Conservation (phyloP, 768 basidiomycete genomes). For the Crepidotus variabilis region DNA sequence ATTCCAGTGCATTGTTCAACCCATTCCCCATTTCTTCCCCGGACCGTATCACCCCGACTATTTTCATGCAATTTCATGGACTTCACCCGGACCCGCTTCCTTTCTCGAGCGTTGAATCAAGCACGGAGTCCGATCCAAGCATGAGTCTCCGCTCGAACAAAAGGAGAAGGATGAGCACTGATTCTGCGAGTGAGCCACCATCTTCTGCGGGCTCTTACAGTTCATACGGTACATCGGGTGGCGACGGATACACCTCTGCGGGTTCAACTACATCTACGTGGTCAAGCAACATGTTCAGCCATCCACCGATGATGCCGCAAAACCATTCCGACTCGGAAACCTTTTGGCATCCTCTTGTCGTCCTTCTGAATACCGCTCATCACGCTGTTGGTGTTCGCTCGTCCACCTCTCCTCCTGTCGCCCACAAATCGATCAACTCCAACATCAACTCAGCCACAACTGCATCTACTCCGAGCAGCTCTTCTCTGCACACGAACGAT, state of each 20-base stretch:
- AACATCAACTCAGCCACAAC: conserved; percentile 6
- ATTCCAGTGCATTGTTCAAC: conserved; percentile 19
- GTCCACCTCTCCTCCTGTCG: too few species aligned
- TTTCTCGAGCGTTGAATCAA: conserved; percentile 42
- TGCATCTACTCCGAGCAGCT: neutral
- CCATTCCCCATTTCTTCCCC: conserved; percentile 48
- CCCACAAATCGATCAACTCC: neutral
- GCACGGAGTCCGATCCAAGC: conserved; percentile 36
- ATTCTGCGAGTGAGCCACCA: conserved; percentile 46
- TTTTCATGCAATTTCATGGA: conserved; percentile 57
- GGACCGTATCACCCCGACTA: conserved; percentile 78
- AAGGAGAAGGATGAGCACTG: conserved; percentile 69
- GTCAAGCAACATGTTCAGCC: too few species aligned
- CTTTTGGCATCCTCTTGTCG: too few species aligned
- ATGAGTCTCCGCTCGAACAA: conserved; percentile 54
- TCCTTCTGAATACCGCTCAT: too few species aligned
- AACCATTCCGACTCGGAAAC: conserved; percentile 33
- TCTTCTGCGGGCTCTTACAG: conserved; percentile 63
- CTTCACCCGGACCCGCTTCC: too few species aligned
- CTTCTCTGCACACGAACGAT: conserved; percentile 35
- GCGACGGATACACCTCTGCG: conserved; percentile 45
- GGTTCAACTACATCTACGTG: conserved; percentile 56
- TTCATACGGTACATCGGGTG: conserved; percentile 38
- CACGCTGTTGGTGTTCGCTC: too few species aligned
- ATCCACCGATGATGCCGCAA: conserved; percentile 57